phyloP scores from a whole-genome alignment of 2,329 filamentous ascomycete species.

The Pseudogymnoascus sp. region DNA sequence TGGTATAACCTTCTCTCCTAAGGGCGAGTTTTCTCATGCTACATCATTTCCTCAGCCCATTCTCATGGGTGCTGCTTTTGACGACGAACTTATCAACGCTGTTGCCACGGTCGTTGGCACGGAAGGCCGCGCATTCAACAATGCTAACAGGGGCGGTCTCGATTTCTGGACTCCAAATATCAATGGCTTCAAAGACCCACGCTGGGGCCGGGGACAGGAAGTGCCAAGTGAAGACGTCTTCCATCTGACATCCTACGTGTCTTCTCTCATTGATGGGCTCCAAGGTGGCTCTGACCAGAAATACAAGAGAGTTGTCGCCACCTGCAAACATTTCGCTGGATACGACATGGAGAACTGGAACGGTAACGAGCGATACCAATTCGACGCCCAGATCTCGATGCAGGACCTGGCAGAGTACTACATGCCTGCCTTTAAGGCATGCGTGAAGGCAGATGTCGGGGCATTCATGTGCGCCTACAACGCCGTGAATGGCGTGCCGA shows the following conservation, averaged over 20 bases:
- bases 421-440: conserved; percentile 57
- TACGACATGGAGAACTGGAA: conserved; percentile 47
- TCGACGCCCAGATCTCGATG: conserved; percentile 47
- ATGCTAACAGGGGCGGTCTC: conserved; percentile 46
- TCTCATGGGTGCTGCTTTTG: conserved; percentile 54
- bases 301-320: conserved; percentile 42
- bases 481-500: conserved; percentile 57
- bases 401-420: conserved; percentile 65
- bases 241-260: conserved; percentile 43
- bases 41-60: conserved; percentile 63
- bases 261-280: conserved; percentile 46
- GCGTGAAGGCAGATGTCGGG: conserved; percentile 47
- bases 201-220: conserved; percentile 56
- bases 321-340: conserved; percentile 53
- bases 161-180: conserved; percentile 63
- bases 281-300: conserved; percentile 38
- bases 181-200: conserved; percentile 56
- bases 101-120: conserved; percentile 50
- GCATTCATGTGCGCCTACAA: conserved; percentile 60
- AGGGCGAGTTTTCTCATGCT: conserved; percentile 49
- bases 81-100: conserved; percentile 51
- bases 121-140: conserved; percentile 60
- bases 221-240: conserved; percentile 52
- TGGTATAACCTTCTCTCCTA: conserved; percentile 47
- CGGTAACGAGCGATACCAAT: conserved; percentile 40